phyloP scores from a whole-genome alignment of 768 basidiomycete genomes.

The Sarcodon aspratus region DNA sequence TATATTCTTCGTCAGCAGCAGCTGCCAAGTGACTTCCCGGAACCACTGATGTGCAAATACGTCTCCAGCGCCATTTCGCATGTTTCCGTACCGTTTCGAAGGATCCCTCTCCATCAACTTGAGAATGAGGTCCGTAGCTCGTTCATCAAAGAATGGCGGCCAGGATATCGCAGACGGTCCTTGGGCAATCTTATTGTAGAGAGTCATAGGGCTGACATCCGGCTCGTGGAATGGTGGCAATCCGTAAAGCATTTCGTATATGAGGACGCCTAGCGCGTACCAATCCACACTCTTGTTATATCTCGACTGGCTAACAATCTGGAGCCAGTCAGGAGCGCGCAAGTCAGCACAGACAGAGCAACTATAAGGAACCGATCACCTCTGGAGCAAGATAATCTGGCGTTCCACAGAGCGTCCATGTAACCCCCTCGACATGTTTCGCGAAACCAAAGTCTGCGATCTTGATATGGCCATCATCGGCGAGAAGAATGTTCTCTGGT shows the following conservation, averaged over 20 bases:
- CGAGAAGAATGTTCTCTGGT: slow-evolving; percentile 92
- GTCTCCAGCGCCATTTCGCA: slow-evolving; percentile 80
- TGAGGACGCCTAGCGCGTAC: slow-evolving; percentile 96
- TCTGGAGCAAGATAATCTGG: slow-evolving; percentile 98
- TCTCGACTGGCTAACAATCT: slow-evolving; percentile 72
- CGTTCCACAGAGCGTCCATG: slow-evolving; percentile 93
- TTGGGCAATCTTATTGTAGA: slow-evolving; percentile 86
- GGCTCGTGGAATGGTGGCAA: slow-evolving; percentile 89
- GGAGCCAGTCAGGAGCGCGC: slow-evolving; percentile 1
- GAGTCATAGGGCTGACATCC: slow-evolving; percentile 71
- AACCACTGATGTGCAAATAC: slow-evolving; percentile 95
- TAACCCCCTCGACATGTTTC: slow-evolving; percentile 75
- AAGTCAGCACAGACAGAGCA: neutral
- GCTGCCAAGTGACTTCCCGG: slow-evolving; percentile 85
- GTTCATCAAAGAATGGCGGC: slow-evolving; percentile 57
- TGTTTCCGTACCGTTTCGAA: slow-evolving; percentile 80
- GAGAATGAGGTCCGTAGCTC: slow-evolving; percentile 81
- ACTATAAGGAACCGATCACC: slow-evolving; percentile 23
- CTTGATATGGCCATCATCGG: slow-evolving; percentile 93
- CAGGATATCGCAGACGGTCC: slow-evolving; percentile 70
- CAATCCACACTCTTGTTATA: slow-evolving; percentile 98
- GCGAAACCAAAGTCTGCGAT: slow-evolving; percentile 97
- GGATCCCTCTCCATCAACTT: slow-evolving; percentile 88
- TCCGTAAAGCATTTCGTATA: slow-evolving; percentile 97
- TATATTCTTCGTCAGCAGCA: slow-evolving; percentile 73